Evolutionary conservation across 768 basidiomycete species (phyloP).

Genomic region (Boletales sp.): DNA sequence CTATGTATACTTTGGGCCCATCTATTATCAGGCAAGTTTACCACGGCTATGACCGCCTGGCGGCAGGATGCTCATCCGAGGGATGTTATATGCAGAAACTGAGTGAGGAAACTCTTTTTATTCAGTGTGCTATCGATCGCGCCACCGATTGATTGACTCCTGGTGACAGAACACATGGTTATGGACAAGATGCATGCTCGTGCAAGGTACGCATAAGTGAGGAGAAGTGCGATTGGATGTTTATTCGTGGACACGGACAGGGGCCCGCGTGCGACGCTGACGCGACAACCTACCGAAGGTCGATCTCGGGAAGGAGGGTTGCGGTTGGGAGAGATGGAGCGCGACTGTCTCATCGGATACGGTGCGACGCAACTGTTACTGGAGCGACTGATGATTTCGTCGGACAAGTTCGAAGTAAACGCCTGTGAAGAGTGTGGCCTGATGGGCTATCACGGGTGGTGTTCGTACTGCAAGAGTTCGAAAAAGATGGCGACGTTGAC

Average conservation of each 20-base stretch:
- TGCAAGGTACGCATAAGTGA: slow-evolving; percentile 58
- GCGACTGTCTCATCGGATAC: slow-evolving; percentile 96
- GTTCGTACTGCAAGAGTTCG: slow-evolving; percentile 96
- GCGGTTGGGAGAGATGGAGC: slow-evolving; percentile 98
- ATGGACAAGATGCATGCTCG: slow-evolving; percentile 99
- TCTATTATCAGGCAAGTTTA: slow-evolving; percentile 82
- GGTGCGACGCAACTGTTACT: slow-evolving; percentile 97
- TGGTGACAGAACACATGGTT: slow-evolving; percentile 85
- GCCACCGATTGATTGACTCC: slow-evolving; percentile 9
- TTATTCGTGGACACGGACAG: slow-evolving; percentile 38
- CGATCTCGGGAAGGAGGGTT: slow-evolving; percentile 96
- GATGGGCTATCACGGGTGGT: slow-evolving; percentile 95
- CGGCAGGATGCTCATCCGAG: no score
- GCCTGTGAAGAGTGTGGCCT: slow-evolving; percentile 93
- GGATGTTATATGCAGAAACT: slow-evolving; percentile 62
- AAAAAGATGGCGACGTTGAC: slow-evolving; percentile 95
- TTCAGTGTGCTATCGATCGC: not conserved
- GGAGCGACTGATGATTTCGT: slow-evolving; percentile 98
- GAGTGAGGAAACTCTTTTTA: slow-evolving; percentile 52
- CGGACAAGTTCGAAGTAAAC: slow-evolving; percentile 96
- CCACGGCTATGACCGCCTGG: no score
- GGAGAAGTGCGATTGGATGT: not conserved
- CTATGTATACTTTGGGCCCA: slow-evolving; percentile 98
- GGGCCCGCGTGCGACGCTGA: slow-evolving; percentile 93
- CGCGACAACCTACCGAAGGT: slow-evolving; percentile 97